phyloP scores from a whole-genome alignment of 176 grass and related monocot genomes.

The Musa schizocarpa region DNA sequence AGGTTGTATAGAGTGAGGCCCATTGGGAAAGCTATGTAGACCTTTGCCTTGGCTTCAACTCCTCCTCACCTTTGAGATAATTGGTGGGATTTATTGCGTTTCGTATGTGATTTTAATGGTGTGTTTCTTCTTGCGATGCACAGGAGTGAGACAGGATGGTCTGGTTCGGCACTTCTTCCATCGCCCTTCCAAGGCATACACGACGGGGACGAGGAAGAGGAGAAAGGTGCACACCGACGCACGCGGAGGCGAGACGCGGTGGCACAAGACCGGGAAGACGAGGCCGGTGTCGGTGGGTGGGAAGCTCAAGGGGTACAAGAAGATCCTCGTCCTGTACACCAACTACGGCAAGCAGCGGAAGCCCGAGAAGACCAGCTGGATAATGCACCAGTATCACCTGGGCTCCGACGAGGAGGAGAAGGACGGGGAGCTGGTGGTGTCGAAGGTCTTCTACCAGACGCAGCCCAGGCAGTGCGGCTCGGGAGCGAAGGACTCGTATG shows the following conservation, averaged over 20 bases:
- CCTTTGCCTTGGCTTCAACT: no score
- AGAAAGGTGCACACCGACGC: constrained; percentile 15
- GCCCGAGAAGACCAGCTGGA: constrained; percentile 16
- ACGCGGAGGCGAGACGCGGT: constrained; percentile 14
- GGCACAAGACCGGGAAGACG: constrained; percentile 22
- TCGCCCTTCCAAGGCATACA: constrained; percentile 17
- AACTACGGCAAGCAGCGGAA: constrained; percentile 26
- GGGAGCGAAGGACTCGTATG: background rate
- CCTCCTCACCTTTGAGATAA: no score
- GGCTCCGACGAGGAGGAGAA: constrained; percentile 18
- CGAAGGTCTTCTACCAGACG: constrained; percentile 18
- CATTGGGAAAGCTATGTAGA: no score
- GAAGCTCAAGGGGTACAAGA: constrained; percentile 12
- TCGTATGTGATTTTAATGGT: no score
- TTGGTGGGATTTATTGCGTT: no score
- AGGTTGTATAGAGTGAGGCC: no score
- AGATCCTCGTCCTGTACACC: constrained; percentile 22
- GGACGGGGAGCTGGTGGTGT: constrained; percentile 13
- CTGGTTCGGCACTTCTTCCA: constrained; percentile 22
- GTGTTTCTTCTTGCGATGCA: no score
- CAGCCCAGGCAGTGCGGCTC: constrained; percentile 13
- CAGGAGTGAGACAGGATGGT: constrained; percentile 14
- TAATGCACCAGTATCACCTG: constrained; percentile 21
- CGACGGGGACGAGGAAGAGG: constrained; percentile 16
- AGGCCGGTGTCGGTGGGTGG: constrained; percentile 9